Evolutionary conservation across 202 grass and related monocot species (phyloP).

Genomic region (Carex arenaria): DNA sequence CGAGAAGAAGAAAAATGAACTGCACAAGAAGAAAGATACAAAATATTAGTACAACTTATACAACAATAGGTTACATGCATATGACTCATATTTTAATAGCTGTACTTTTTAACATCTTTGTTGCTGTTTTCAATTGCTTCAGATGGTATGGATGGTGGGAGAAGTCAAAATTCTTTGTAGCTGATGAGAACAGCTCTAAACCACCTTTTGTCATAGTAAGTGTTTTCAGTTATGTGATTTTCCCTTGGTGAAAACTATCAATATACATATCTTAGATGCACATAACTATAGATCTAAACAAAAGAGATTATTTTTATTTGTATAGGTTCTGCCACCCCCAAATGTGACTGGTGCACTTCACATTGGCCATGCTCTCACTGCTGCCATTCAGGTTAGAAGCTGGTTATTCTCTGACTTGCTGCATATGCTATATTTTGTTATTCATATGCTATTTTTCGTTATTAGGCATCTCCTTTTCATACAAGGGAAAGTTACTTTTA

Average conservation of each 20-base stretch:
- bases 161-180: constrained; percentile 58
- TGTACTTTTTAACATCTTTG: background rate
- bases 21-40: background rate
- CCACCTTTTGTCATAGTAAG: constrained; percentile 64
- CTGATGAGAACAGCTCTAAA: constrained; percentile 77
- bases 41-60: background rate
- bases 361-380: constrained; percentile 94
- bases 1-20: background rate
- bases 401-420: background rate
- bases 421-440: background rate
- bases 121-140: background rate
- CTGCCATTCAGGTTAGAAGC: constrained; percentile 48
- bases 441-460: background rate
- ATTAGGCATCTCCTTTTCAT: background rate
- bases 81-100: background rate
- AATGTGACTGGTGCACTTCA: constrained; percentile 99
- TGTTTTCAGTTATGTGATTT: background rate
- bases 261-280: background rate
- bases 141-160: constrained; percentile 98
- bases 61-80: background rate
- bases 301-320: background rate
- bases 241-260: background rate
- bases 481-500: background rate
- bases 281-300: background rate
- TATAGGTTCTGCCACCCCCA: constrained; percentile 91